Base-by-base conservation (phyloP, 495 filamentous ascomycete genomes). In the Penicillium crystallinum region DNA sequence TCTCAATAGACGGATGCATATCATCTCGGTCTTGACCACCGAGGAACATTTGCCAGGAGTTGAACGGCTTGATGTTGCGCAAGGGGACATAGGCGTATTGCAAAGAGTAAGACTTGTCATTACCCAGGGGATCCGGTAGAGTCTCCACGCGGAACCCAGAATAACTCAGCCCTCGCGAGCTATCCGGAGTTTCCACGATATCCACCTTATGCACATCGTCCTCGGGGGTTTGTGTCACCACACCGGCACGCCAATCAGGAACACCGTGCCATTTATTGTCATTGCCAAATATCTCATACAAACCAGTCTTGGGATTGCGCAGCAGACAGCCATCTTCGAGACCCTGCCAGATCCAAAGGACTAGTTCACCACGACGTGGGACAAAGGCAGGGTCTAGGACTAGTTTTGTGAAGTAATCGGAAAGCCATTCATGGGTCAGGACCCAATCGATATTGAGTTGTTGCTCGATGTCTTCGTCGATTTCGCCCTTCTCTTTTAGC, bases 91-190 rank as follows among this genome's bases (percentile, higher is more conserved):
- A 84, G 57, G 67, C 74, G 55, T 77, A 76, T 21, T 77, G 77
- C 41, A 75, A 63, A 2, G 76, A 77, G 22, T 71, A 70, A 18
- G 69, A 64, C 54, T 84, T 83, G 49, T 78, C 67, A n/a, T 63
- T 55, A 23, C 63, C 63, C 46, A 79, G 69, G 0, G 77, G 77
- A 36, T 81, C 61, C 0, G 81, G 74, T 2, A 80, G 64, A 1
- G 74, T 77, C 55, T 85, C 81, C 3, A 86, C 69, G 3, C 81
- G 77, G 43, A 81, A 81, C 0, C 82, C 81, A n/a, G 75, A 76
- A 38, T 77, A 69, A 52, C 71, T 79, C n/a, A 81, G 61, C 5
- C 49, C 63, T 29, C 52, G 58, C 33, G 71, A 48, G 50, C 80
- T 81, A 0, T 55, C 31, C 0, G 58, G 61, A 2, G 67, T 66